These are phyloP conservation scores for Hemisphaericaspora subhashii DNA, from an alignment of 1,139 yeast genomes.

Conservation along the genomic window DNA sequence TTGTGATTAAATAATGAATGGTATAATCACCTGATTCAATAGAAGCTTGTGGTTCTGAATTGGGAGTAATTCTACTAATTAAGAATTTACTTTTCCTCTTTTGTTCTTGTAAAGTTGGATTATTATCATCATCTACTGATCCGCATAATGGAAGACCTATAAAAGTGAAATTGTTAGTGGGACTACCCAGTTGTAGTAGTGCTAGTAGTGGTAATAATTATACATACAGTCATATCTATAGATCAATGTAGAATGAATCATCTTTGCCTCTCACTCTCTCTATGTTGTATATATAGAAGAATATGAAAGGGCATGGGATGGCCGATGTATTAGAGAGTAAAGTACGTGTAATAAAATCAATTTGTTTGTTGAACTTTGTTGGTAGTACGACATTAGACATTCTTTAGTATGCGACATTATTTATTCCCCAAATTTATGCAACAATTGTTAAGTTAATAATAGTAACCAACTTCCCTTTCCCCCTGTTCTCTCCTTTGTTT, in stretches of 20 bases:
- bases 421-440: not conserved
- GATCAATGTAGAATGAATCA: conserved; percentile 73
- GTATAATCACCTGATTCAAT: conserved; percentile 74
- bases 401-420: not conserved
- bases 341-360: no score
- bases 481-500: no score
- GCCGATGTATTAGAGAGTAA: no score
- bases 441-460: no score
- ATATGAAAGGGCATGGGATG: no score
- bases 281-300: no score
- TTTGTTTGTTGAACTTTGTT: no score
- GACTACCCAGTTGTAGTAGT: not conserved
- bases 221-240: conserved; percentile 71
- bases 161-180: conserved; percentile 16
- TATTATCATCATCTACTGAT: conserved; percentile 80
- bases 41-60: conserved; percentile 84
- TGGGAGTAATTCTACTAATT: conserved; percentile 72
- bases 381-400: no score
- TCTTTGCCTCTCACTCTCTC: no score
- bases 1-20: conserved; percentile 70
- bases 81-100: conserved; percentile 83
- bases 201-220: not conserved
- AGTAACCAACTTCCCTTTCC: no score
- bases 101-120: conserved; percentile 59
- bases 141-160: conserved; percentile 85